Evolutionary conservation across 2,329 filamentous ascomycete genomes (phyloP).

Genomic region (Aspergillus caelatus): DNA sequence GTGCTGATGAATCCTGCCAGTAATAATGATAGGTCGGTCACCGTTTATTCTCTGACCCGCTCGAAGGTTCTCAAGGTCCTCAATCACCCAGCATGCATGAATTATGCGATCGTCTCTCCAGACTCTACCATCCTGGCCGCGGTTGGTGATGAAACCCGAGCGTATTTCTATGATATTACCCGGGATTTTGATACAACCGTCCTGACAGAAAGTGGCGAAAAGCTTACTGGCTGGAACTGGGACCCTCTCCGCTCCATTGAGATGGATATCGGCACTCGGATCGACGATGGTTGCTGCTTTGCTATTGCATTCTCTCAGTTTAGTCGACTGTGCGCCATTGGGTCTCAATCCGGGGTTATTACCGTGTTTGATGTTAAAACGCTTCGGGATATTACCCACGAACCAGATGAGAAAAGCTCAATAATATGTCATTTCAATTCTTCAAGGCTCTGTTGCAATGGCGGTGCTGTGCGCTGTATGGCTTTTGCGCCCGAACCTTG

Average conservation of each 20-base stretch:
- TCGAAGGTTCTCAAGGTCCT: conserved; percentile 70
- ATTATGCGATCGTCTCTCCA: conserved; percentile 90
- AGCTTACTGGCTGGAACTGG: conserved; percentile 46
- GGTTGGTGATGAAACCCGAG: conserved; percentile 82
- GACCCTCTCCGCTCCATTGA: conserved; percentile 41
- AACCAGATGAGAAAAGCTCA: conserved; percentile 35
- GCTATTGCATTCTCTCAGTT: conserved; percentile 53
- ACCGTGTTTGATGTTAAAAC: conserved; percentile 47
- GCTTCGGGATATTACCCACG: conserved; percentile 28
- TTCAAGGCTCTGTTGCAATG: conserved; percentile 69
- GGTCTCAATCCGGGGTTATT: conserved; percentile 53
- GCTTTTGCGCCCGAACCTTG: conserved; percentile 86
- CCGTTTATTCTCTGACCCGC: conserved; percentile 75
- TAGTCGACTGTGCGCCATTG: conserved; percentile 52
- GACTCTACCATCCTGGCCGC: conserved; percentile 79
- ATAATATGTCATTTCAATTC: conserved; percentile 77
- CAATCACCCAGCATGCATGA: conserved; percentile 81
- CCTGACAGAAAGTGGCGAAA: conserved; percentile 33
- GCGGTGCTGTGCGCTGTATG: conserved; percentile 87
- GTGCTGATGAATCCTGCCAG: conserved; percentile 62
- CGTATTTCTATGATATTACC: conserved; percentile 73
- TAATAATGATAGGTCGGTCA: conserved; percentile 92
- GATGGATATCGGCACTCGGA: conserved; percentile 43
- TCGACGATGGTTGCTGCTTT: conserved; percentile 50
- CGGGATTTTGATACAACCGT: conserved; percentile 32